phyloP scores from a whole-genome alignment of 768 basidiomycete genomes.

The Tephrocybe sp. region DNA sequence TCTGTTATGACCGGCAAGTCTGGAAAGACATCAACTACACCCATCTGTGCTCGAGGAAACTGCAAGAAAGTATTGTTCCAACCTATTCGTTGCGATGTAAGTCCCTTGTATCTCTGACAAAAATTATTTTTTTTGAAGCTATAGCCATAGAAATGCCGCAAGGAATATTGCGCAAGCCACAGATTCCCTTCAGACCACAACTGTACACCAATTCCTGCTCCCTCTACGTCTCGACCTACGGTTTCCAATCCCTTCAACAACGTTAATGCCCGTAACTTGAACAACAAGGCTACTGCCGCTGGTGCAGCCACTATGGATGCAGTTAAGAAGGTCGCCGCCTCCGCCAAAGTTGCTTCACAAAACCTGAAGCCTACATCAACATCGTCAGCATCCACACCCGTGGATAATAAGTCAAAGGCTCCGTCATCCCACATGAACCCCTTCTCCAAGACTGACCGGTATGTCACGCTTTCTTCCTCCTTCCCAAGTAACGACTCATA shows the following conservation, averaged over 20 bases:
- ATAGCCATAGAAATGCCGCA: constrained; percentile 65
- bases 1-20: constrained; percentile 65
- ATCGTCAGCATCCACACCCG: constrained; percentile 19
- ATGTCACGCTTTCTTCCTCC: constrained; percentile 33
- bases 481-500: constrained; percentile 58
- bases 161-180: constrained; percentile 75
- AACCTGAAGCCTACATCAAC: constrained; percentile 13
- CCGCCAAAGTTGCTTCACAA: constrained; percentile 21
- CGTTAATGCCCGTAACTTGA: constrained; percentile 38
- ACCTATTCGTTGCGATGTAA: constrained; percentile 71
- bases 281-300: constrained; percentile 36
- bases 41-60: constrained; percentile 55
- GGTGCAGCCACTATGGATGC: constrained; percentile 20
- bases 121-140: too few species aligned
- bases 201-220: constrained; percentile 36
- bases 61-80: constrained; percentile 75
- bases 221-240: constrained; percentile 15
- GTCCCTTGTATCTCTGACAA: constrained; percentile 25
- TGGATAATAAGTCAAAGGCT: constrained; percentile 15
- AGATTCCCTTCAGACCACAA: constrained; percentile 75
- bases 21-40: constrained; percentile 42
- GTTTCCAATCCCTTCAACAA: constrained; percentile 22
- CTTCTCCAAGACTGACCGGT: constrained; percentile 65
- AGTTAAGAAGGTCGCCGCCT: constrained; percentile 34
- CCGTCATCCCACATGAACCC: constrained; percentile 23